Base-by-base conservation (phyloP, 495 filamentous ascomycete genomes). In the Penicillium turbatum region DNA sequence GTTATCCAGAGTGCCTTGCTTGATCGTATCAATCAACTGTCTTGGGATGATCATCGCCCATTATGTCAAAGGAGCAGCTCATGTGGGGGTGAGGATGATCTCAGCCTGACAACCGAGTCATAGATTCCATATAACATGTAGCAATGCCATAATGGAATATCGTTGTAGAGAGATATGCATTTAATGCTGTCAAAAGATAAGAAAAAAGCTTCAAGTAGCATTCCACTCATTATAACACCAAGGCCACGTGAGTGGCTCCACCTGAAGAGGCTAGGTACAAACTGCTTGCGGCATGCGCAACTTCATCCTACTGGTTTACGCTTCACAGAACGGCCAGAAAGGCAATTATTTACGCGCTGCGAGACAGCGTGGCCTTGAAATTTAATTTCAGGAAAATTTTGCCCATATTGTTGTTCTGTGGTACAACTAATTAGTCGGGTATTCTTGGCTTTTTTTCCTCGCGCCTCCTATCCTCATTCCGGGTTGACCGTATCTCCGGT, bases 211-310 rank as follows among this genome's bases (percentile, higher is more conserved):
- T 24, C 19, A 44, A 44, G 26, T 30, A 29, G 9, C 26, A 29
- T 29, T 16, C 5, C 40, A 7, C 13, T 34, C 8, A n/a, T 35
- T 34, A 27, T n/a, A 24, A 24, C 21, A 27, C 26, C 3, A 17
- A 53, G 51, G 26, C 51, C 51, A 53, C 51, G 51, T 53, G 51
- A 46, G 51, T 11, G 51, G 19, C 40, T 44, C 50, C 31, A 31
- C 48, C 19, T 6, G 37, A 48, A 48, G 45, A 38, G 34, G 48
- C 15, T 45, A n/a, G n/a, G n/a, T n/a, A 32, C 21, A 53, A 39
- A 40, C 51, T 45, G 40, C 41, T 53, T 46, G 32, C 51, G 42
- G 55, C 40, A 48, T 56, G 55, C 57, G 57, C 57, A 60, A 51
- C 42, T 48, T 40, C 47, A 16, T 42, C 11, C 13, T 1, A 36